These are phyloP conservation scores for Skeletonema marinoi DNA, from an alignment of 108 stramenopile genomes.

Conservation along the genomic window DNA sequence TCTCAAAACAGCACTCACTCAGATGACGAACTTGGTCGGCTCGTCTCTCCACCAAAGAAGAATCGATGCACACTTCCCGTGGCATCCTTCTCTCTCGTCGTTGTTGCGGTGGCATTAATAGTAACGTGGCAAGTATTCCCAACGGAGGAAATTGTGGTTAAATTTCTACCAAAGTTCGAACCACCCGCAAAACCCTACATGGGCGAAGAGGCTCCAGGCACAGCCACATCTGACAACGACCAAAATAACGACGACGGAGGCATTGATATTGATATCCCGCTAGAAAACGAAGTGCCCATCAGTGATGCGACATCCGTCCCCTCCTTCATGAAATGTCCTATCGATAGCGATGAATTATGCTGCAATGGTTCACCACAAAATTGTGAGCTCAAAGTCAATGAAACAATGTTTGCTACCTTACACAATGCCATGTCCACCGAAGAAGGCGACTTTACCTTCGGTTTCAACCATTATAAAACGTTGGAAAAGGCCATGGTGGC, in stretches of 20 bases:
- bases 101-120: conserved; percentile 19
- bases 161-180: conserved; percentile 32
- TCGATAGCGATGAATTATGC: conserved; percentile 7
- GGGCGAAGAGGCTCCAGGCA: conserved; percentile 22
- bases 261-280: conserved; percentile 5
- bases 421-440: conserved; percentile 46
- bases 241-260: not conserved
- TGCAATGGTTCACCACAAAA: conserved; percentile 42
- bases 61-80: conserved; percentile 39
- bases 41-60: conserved; percentile 14
- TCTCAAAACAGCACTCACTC: not conserved
- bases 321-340: conserved; percentile 43
- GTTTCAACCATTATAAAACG: conserved; percentile 37
- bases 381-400: conserved; percentile 34
- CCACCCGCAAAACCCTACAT: conserved; percentile 31
- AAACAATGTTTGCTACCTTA: conserved; percentile 47
- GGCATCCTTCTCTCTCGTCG: conserved; percentile 27
- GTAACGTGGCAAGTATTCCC: conserved; percentile 28
- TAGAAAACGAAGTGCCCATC: not conserved
- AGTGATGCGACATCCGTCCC: conserved; percentile 18
- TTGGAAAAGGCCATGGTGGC: conserved; percentile 42
- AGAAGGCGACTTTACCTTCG: conserved; percentile 32
- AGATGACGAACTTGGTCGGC: not conserved
- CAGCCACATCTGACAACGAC: not conserved
- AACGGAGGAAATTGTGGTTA: conserved; percentile 31